Evolutionary conservation across 768 basidiomycete genomes (phyloP), one percentile per base, ranked within the genome.

Genomic region (Lyophyllum shimeji): DNA sequence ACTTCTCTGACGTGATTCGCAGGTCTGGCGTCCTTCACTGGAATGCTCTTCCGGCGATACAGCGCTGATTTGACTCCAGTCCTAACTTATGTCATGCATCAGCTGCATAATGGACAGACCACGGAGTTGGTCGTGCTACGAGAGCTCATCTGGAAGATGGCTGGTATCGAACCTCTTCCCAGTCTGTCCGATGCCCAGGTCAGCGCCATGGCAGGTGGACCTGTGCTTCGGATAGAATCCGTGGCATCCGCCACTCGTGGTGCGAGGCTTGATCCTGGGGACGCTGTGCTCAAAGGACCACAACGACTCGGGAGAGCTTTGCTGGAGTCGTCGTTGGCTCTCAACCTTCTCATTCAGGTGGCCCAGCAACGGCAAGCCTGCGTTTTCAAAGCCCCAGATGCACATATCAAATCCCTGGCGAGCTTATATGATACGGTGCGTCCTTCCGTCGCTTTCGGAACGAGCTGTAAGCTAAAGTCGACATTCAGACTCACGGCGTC

Each of bases 71-170:
- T 95, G 49, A 85, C 86, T 0, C 89, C 92, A 0, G 77, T 98
- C 49, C 71, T 99, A 53, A 90, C 86, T 69, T 98, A 96, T 64
- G 83, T 98, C 60, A 89, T 92, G 40, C 93, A 98, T 66, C 94
- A 95, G 66, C 78, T 98, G 27, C 83, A 89, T 66, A 83, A 84
- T 45, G 87, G 86, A 33, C 86, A 93, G 65, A 83, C 91, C 1
- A 87, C 90, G 11, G 95, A 98, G 64, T 86, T 98, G 43, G 82
- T 95, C 20, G 90, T 98, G 21, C 77, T 99, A n/a, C 84, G 89
- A 29, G 94, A 96, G 65, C 74, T 99, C 49, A 93, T 98, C 49
- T 89, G 86, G 82, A 92, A 93, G 68, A 96, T 98, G 93, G 89
- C 94, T 5, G 94, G 91, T 3, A 92, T 97, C 56, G 89, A 96